phyloP scores from a whole-genome alignment of 805 yeast genomes.

The Candida hungchunana region DNA sequence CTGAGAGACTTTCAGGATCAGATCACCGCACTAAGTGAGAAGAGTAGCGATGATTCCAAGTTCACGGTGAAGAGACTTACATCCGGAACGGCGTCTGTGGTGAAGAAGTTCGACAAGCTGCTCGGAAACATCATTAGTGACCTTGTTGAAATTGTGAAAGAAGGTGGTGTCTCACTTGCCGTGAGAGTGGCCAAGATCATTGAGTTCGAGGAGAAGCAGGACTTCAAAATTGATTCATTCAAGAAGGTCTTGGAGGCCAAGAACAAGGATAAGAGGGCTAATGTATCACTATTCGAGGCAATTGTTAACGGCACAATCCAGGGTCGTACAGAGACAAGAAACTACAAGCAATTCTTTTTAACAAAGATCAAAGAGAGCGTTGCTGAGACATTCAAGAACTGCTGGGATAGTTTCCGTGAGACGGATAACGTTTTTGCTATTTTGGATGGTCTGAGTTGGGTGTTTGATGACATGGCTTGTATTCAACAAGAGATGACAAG shows the following conservation, averaged over 20 bases:
- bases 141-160: conserved; percentile 68
- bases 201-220: conserved; percentile 78
- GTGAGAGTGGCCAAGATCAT: conserved; percentile 72
- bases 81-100: conserved; percentile 36
- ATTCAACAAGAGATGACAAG: conserved; percentile 54
- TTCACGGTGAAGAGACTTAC: conserved; percentile 59
- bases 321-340: conserved; percentile 46
- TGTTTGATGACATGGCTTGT: conserved; percentile 70
- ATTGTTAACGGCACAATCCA: conserved; percentile 37
- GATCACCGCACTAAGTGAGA: conserved; percentile 50
- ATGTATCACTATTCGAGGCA: conserved; percentile 27
- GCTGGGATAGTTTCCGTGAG: conserved; percentile 48
- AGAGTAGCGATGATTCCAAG: conserved; percentile 59
- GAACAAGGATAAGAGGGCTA: conserved; percentile 25
- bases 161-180: conserved; percentile 62
- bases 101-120: conserved; percentile 59
- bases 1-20: conserved; percentile 79
- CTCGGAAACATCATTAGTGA: conserved; percentile 62
- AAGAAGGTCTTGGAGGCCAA: conserved; percentile 27
- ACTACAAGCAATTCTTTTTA: conserved; percentile 59
- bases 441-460: conserved; percentile 73
- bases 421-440: conserved; percentile 46
- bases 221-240: conserved; percentile 45
- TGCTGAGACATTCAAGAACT: conserved; percentile 60
- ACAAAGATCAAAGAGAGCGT: conserved; percentile 56